Evolutionary conservation across 768 basidiomycete species (phyloP).

Genomic region (Lyophyllum decastes): DNA sequence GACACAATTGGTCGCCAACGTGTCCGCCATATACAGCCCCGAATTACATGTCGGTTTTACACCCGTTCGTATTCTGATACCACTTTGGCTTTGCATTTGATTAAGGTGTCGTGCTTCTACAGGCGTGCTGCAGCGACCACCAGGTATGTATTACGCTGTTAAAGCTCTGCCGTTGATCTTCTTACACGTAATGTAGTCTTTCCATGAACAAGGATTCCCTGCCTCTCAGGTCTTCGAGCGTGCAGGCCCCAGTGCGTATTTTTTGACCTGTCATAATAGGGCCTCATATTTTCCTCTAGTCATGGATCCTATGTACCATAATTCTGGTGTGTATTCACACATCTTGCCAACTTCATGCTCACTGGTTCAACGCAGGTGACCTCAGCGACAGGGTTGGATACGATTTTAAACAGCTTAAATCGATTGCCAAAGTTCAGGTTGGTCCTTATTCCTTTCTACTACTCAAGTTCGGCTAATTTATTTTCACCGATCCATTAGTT

Average conservation of each 20-base stretch:
- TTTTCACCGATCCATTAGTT: slow-evolving; percentile 43
- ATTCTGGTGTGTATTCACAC: slow-evolving; percentile 55
- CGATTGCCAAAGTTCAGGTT: slow-evolving; percentile 89
- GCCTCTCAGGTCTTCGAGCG: slow-evolving; percentile 89
- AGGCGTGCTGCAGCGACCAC: slow-evolving; percentile 92
- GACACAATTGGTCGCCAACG: slow-evolving; percentile 69
- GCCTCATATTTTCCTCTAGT: slow-evolving; percentile 42
- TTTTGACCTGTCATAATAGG: not conserved
- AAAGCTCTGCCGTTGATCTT: not conserved
- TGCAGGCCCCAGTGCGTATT: slow-evolving; percentile 65
- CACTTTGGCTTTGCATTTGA: not conserved
- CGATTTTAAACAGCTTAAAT: slow-evolving; percentile 78
- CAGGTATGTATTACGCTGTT: slow-evolving; percentile 44
- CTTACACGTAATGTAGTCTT: slow-evolving; percentile 49
- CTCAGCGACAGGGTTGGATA: slow-evolving; percentile 78
- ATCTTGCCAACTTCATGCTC: not conserved
- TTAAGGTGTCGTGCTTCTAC: slow-evolving; percentile 6
- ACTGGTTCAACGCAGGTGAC: slow-evolving; percentile 51
- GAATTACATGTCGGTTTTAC: slow-evolving; percentile 73
- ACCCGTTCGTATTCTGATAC: slow-evolving; percentile 38
- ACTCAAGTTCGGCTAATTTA: not conserved
- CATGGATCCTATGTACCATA: slow-evolving; percentile 88
- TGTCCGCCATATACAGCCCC: slow-evolving; percentile 80
- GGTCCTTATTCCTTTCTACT: slow-evolving; percentile 13
- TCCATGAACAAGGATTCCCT: slow-evolving; percentile 82